phyloP scores from a whole-genome alignment of 345 rosid species.

The Tarenaya hassleriana region DNA sequence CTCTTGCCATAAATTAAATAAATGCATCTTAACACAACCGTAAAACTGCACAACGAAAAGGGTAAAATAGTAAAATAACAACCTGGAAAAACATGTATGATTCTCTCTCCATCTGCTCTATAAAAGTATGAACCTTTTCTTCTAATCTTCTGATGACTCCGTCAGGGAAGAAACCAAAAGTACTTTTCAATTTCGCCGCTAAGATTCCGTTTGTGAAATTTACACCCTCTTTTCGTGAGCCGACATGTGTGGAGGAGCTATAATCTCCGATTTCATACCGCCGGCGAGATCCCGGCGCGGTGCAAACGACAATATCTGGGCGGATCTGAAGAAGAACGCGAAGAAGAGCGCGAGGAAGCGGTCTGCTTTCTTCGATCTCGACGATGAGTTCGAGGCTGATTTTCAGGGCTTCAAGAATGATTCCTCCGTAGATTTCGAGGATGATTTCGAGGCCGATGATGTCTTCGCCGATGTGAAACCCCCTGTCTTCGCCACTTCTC shows the following conservation, averaged over 20 bases:
- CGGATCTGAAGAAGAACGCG: constrained; percentile 49
- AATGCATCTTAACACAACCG: constrained; percentile 1
- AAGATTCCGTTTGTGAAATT: constrained; percentile 11
- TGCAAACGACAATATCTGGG: constrained; percentile 63
- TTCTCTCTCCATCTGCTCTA: no score
- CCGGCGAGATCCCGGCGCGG: constrained; percentile 39
- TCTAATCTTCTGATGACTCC: neutral
- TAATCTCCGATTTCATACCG: constrained; percentile 71
- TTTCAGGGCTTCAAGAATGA: constrained; percentile 80
- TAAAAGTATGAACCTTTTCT: constrained; percentile 3
- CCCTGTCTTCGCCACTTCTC: constrained; percentile 43
- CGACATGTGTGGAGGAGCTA: constrained; percentile 98
- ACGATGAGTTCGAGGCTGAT: constrained; percentile 70
- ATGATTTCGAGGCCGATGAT: constrained; percentile 40
- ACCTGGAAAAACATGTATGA: constrained; percentile 7
- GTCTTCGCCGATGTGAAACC: constrained; percentile 48
- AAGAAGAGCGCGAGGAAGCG: constrained; percentile 30
- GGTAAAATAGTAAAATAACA: constrained; percentile 12
- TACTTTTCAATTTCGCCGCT: constrained; percentile 14
- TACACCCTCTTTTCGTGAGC: constrained; percentile 13
- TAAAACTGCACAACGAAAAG: constrained; percentile 17
- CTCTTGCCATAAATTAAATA: no score
- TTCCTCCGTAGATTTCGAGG: constrained; percentile 40
- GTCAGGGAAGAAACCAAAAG: constrained; percentile 10
- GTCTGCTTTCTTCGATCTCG: constrained; percentile 35